A percentile compares a stretch with the other conserved stretches of the same genome.
phyloP scores from a whole-genome alignment of 768 basidiomycete genomes.

The Saitozyma sp. region DNA sequence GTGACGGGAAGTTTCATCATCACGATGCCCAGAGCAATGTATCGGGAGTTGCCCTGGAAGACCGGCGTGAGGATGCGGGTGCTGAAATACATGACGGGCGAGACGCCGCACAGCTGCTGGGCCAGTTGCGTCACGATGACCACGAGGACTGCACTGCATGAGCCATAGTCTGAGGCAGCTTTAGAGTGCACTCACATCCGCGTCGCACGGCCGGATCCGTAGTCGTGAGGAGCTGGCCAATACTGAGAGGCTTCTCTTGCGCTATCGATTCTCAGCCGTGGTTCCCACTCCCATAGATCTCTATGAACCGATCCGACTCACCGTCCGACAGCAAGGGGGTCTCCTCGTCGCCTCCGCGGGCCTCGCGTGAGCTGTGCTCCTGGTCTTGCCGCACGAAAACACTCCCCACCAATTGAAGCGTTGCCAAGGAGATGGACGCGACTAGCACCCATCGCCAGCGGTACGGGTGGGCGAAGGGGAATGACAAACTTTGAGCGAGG shows the following conservation, averaged over 20 bases:
- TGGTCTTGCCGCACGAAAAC: slow-evolving; percentile 11
- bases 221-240: slow-evolving; percentile 25
- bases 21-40: slow-evolving; percentile 78
- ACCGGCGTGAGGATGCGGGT: slow-evolving; percentile 78
- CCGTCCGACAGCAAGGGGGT: slow-evolving; percentile 17
- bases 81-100: slow-evolving; percentile 81
- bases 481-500: slow-evolving; percentile 36
- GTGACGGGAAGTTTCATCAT: slow-evolving; percentile 65
- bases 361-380: background rate
- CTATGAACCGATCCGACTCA: background rate
- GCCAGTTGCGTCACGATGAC: slow-evolving; percentile 39
- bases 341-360: slow-evolving; percentile 12
- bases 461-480: slow-evolving; percentile 36
- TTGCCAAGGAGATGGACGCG: slow-evolving; percentile 29
- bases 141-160: slow-evolving; percentile 24
- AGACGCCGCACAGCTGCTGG: slow-evolving; percentile 45
- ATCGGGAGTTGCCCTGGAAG: slow-evolving; percentile 72
- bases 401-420: slow-evolving; percentile 37
- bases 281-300: background rate
- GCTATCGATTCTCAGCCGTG: background rate
- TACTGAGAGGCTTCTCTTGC: slow-evolving; percentile 19
- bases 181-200: slow-evolving; percentile 24
- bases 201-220: slow-evolving; percentile 22
- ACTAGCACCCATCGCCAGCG: slow-evolving; percentile 41
- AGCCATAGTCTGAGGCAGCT: background rate